phyloP scores from a whole-genome alignment of 2,329 filamentous ascomycete genomes.

The Cordyceps tenuipes region DNA sequence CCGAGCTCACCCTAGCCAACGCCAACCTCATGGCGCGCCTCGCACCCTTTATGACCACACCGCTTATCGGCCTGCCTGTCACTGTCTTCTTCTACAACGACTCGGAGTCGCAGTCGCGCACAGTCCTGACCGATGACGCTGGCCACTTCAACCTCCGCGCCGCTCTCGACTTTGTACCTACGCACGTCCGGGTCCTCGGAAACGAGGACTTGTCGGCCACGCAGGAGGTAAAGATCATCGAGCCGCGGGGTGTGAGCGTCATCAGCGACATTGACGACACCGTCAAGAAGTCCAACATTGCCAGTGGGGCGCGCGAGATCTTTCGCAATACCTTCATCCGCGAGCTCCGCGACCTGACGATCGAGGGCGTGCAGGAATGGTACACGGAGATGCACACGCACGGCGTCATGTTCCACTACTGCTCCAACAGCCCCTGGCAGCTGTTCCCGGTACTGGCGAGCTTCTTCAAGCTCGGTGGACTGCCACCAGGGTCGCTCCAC shows the following conservation, averaged over 20 bases:
- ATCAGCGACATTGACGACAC: slow-evolving; percentile 99
- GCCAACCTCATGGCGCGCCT: slow-evolving; percentile 80
- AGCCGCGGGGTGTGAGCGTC: slow-evolving; percentile 73
- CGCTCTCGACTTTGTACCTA: slow-evolving; percentile 81
- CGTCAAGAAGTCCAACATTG: slow-evolving; percentile 89
- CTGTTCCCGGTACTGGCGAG: slow-evolving; percentile 81
- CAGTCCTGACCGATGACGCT: slow-evolving; percentile 75
- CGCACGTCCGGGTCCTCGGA: slow-evolving; percentile 77
- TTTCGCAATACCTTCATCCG: slow-evolving; percentile 94
- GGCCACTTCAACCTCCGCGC: slow-evolving; percentile 81
- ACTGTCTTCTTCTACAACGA: slow-evolving; percentile 96
- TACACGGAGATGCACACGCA: slow-evolving; percentile 68
- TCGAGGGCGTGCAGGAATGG: slow-evolving; percentile 87
- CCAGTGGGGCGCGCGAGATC: slow-evolving; percentile 79
- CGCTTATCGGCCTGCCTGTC: slow-evolving; percentile 67
- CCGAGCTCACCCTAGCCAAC: slow-evolving; percentile 73
- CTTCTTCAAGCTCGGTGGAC: slow-evolving; percentile 70
- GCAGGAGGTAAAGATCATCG: slow-evolving; percentile 68
- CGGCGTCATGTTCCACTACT: slow-evolving; percentile 88
- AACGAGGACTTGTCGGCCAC: slow-evolving; percentile 77
- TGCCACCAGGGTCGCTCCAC: slow-evolving; percentile 86
- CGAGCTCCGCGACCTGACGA: slow-evolving; percentile 69
- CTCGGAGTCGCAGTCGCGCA: slow-evolving; percentile 69
- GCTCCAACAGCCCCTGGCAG: slow-evolving; percentile 99
- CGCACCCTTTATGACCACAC: slow-evolving; percentile 81